Conservation (phyloP, 1,284 basidiomycete genomes). For the Hemileia vastatrix region DNA sequence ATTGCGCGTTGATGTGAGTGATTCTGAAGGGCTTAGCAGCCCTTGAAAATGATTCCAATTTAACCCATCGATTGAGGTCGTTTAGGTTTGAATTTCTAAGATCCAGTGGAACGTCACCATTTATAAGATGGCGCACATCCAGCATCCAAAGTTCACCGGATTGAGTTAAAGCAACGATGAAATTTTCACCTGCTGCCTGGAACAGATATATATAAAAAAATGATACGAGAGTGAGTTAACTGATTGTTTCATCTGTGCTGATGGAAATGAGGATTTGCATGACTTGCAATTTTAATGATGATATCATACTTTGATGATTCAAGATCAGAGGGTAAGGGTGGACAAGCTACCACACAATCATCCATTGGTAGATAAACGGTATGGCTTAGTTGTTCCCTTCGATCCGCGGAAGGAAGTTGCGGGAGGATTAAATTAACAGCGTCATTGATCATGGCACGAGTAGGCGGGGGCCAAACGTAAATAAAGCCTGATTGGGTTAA, state of each 20-base stretch:
- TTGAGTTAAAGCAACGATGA: conserved; percentile 11
- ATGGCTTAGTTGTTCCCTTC: too few species aligned
- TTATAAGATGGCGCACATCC: too few species aligned
- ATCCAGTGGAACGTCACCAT: too few species aligned
- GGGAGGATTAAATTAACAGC: too few species aligned
- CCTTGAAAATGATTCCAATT: not conserved
- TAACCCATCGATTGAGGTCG: too few species aligned
- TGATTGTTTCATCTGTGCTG: not conserved
- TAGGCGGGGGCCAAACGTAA: conserved; percentile 18
- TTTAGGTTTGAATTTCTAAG: too few species aligned
- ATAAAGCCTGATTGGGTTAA: conserved; percentile 1
- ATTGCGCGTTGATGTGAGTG: conserved; percentile 19
- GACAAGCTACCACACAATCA: conserved; percentile 9
- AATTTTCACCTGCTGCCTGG: conserved; percentile 19
- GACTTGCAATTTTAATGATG: conserved; percentile 9
- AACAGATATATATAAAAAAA: not conserved
- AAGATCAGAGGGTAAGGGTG: conserved; percentile 1
- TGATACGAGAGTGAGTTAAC: not conserved
- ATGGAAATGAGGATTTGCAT: not conserved
- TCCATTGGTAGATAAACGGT: too few species aligned
- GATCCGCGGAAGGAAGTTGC: too few species aligned
- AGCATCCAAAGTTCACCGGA: conserved; percentile 13
- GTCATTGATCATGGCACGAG: too few species aligned
- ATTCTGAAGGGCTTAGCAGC: conserved; percentile 4
- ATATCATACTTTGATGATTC: not conserved